Evolutionary conservation across 106 monocot genomes (phyloP), one percentile per base, ranked within the genome.

Genomic region (Dioscorea dumetorum): DNA sequence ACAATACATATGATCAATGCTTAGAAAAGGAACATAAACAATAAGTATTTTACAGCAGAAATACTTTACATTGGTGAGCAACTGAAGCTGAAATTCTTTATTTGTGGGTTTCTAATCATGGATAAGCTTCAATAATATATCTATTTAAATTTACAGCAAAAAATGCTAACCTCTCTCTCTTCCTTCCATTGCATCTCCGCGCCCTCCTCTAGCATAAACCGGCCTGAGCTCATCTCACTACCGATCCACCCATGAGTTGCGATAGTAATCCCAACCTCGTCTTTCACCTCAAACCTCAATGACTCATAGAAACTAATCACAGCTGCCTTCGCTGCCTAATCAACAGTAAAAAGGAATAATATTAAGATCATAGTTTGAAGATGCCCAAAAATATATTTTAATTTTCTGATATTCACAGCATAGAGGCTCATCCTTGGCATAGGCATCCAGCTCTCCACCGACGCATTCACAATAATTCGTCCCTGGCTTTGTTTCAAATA

Each of bases 171-270:
- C 80, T 89, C 93, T 24, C 78, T 81, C 34, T 93, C 89, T 72
- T 86, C 89, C 64, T 81, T 93, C 89, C 83, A 84, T 35, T 93
- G 89, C 89, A 86, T 86, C 67, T 86, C 93, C 6, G 84, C 73
- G 28, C 89, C 93, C 65, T 93, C 93, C 58, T 88, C 88, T 2
- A 93, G 73, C 89, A 89, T 81, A 50, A 86, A 80, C 74, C 50
- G 85, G 13, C 83, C 80, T 23, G 83, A 66, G 79, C 74, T 86
- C 72, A 80, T 77, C 52, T 89, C 92, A 32, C 78, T 72, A 2
- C 85, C 81, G 7, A 84, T 80, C 93, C 86, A 86, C 2, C 93
- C 93, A 50, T 82, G 93, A 41, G 93, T 87, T 22, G 86, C 93
- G 5, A 89, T 64, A 0, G 89, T 93, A 64, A 93, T 86, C 34